phyloP scores from a whole-genome alignment of 2,329 filamentous ascomycete genomes.

The Paraconiothyrium sp. region DNA sequence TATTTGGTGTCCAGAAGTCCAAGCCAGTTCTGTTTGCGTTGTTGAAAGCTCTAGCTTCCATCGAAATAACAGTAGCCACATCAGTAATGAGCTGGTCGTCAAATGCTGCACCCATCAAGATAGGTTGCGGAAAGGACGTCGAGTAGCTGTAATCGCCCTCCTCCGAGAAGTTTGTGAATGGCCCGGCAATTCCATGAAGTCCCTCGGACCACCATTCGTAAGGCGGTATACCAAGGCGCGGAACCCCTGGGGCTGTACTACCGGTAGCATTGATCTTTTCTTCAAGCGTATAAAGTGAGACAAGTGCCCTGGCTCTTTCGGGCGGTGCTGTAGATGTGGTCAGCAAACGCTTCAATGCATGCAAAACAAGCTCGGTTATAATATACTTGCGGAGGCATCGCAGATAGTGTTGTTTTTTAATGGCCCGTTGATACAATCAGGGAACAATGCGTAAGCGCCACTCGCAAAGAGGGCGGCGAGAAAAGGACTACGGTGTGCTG shows the following conservation, averaged over 20 bases:
- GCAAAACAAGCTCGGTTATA: background rate
- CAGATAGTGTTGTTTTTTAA: conserved; percentile 62
- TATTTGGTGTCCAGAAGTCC: conserved; percentile 72
- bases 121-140: conserved; percentile 73
- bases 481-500: background rate
- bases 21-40: conserved; percentile 65
- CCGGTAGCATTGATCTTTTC: conserved; percentile 64
- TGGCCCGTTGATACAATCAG: conserved; percentile 63
- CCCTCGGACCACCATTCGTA: conserved; percentile 67
- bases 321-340: conserved; percentile 29
- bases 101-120: conserved; percentile 70
- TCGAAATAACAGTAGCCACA: conserved; percentile 66
- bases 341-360: background rate
- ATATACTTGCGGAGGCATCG: conserved; percentile 52
- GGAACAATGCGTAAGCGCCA: conserved; percentile 50
- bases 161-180: conserved; percentile 65
- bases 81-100: conserved; percentile 69
- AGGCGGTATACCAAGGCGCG: conserved; percentile 63
- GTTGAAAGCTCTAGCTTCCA: conserved; percentile 72
- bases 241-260: conserved; percentile 51
- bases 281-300: conserved; percentile 38
- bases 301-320: conserved; percentile 36
- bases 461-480: conserved; percentile 18
- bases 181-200: conserved; percentile 67
- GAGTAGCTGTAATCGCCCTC: conserved; percentile 67